A percentile compares a stretch with the other conserved stretches of the same genome.
phyloP scores from a whole-genome alignment of 1,139 yeast genomes.

The Magnusiomyces suaveolens region DNA sequence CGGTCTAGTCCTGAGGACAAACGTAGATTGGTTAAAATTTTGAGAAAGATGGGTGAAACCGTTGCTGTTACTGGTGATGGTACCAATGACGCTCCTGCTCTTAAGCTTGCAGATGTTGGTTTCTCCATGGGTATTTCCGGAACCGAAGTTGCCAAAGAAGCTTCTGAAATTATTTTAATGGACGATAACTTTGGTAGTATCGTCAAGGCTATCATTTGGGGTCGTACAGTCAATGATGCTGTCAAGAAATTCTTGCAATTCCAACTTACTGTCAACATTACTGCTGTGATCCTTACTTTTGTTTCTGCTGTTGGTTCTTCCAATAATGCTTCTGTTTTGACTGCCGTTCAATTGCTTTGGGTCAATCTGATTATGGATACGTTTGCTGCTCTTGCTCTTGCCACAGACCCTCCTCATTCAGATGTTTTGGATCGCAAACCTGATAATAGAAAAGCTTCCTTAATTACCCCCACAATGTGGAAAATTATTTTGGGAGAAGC shows the following conservation, averaged over 20 bases:
- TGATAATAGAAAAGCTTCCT: conserved; percentile 65
- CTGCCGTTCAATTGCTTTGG: conserved; percentile 97
- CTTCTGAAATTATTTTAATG: conserved; percentile 72
- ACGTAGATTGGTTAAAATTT: conserved; percentile 71
- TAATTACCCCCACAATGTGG: conserved; percentile 92
- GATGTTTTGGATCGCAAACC: conserved; percentile 73
- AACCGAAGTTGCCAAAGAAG: conserved; percentile 75
- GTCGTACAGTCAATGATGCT: conserved; percentile 90
- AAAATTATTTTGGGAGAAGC: conserved; percentile 94
- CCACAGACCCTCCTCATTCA: conserved; percentile 92
- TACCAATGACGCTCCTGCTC: conserved; percentile 63
- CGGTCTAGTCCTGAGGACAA: conserved; percentile 95
- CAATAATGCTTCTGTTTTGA: conserved; percentile 73
- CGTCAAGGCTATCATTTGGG: conserved; percentile 98
- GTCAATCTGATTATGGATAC: conserved; percentile 97
- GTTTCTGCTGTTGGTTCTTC: conserved; percentile 82
- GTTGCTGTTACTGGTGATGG: conserved; percentile 99
- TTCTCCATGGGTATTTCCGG: conserved; percentile 80
- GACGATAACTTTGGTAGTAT: conserved; percentile 92
- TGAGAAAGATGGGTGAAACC: conserved; percentile 74
- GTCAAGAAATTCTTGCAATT: conserved; percentile 93
- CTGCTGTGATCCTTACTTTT: conserved; percentile 89
- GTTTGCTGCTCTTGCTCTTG: conserved; percentile 91
- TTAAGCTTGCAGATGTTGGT: conserved; percentile 75
- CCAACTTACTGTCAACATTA: conserved; percentile 89